Evolutionary conservation across 2,329 filamentous ascomycete genomes (phyloP), one percentile per base, ranked within the genome.

Genomic region (Falciphora oryzae): DNA sequence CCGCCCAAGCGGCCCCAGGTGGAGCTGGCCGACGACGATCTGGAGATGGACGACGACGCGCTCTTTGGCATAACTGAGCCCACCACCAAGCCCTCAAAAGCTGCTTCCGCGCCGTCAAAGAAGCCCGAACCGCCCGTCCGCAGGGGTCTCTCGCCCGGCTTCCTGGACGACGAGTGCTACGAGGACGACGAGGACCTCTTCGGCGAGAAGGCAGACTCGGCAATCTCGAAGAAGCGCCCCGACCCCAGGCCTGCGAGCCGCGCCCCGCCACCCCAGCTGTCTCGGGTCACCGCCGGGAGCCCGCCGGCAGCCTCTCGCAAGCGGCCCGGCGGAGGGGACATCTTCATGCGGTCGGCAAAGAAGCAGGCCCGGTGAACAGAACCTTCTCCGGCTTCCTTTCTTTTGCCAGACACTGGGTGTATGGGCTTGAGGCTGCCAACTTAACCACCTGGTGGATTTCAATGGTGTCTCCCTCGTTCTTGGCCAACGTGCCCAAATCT

Each of bases 281-380:
- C 38, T 18, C 18, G 44, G 44, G 44, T 22, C 18, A 22, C 44
- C 22, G 44, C 18, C 44, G 44, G 44, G 44, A 53, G n/a, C 60
- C 59, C 56, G 68, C 38, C 61, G 59, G 10, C 59, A 64, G 13
- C 60, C 35, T 16, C 56, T 31, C 22, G 50, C 61, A 31, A 59
- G 18, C 44, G 44, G 44, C 22, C 44, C 22, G 22, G 18, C 7
- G 44, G 44, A 10, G 22, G 18, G 5, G 78, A 79, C 66, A 74
- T 83, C n/a, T 85, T 85, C 67, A 82, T 83, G 79, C 76, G 74
- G 59, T 79, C 75, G 44, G 44, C 18, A 7, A 81, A 80, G 71
- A 83, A 78, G 70, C 70, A 60, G 58, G 66, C 66, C 18, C 44
- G 44, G 44, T 53, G 44, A 53, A 53, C 44, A n/a, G 22, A 10